Base-by-base conservation (phyloP, 768 basidiomycete genomes). In the Amyloporia xantha region DNA sequence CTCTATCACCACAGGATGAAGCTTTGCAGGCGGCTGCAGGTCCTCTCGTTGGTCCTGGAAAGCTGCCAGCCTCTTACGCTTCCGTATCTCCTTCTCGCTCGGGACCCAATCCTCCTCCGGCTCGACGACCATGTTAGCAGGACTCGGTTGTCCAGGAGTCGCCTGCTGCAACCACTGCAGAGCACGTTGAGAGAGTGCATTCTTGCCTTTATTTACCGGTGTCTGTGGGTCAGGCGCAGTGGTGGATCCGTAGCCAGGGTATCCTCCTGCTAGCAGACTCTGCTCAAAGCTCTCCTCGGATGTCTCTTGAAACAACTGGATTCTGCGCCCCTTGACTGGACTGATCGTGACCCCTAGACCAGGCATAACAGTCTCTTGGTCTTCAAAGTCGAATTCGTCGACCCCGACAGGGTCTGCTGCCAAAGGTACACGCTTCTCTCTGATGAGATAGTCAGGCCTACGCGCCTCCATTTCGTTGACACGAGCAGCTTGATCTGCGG, bases 231-330 rank as follows among this genome's bases (percentile, higher is more conserved):
- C 63, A n/a, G 51, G 41, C 2, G 56, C 58, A 1, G 63, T 58
- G 1, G 55, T 55, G 33, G 55, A 56, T 2, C 66, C 86, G 63
- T 88, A 89, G 53, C 76, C 75, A 1, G 81, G 84, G 63, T 89
- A 89, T 6, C 87, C 86, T 25, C 86, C 85, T 17, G 85, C 86
- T 78, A 88, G 86, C 36, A 89, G 63, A 56, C 85, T 85, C 66
- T 90, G 86, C 58, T 90, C 87, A 56, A 90, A 89, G 58, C 86
- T 89, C 65, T 86, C 85, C 40, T 86, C 85, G 3, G 83, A 84
- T 0, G 86, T 88, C 66, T 87, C 85, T 62, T 87, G 86, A 63
- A 89, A 90, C 35, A 91, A 64, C 54, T 79, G 82, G 28, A 89
- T 68, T 44, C 86, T 72, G 49, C 87, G 71, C 1, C 88, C 88